phyloP scores from a whole-genome alignment of 176 grass and related monocot species.

The maize (Zea mays) region Zm-B73-REFERENCE-NAM-5.0 NC_050103.1:8106501-8107000 shows the following conservation, averaged over 20 bases:
- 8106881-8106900: conserved; percentile 55
- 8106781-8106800: conserved; percentile 27
- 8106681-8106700: conserved; percentile 58
- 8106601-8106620: conserved; percentile 53
- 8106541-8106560: background rate
- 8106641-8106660: conserved; percentile 58
- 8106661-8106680: conserved; percentile 52
- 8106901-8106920: conserved; percentile 81
- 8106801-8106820: conserved; percentile 56
- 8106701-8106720: conserved; percentile 50
- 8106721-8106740: conserved; percentile 33
- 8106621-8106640: conserved; percentile 43
- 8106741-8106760: conserved; percentile 62
- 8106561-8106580: conserved; percentile 37
- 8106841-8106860: conserved; percentile 39
- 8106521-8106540: conserved; percentile 20
- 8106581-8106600: conserved; percentile 42
- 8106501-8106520: conserved; percentile 27
- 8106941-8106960: conserved; percentile 31
- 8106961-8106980: conserved; percentile 24
- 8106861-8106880: background rate
- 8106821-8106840: conserved; percentile 53
- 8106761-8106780: conserved; percentile 55
- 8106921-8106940: conserved; percentile 62
- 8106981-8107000: conserved; percentile 31